Evolutionary conservation across 2,329 filamentous ascomycete species (phyloP).

Genomic region (Diatrype stigma): DNA sequence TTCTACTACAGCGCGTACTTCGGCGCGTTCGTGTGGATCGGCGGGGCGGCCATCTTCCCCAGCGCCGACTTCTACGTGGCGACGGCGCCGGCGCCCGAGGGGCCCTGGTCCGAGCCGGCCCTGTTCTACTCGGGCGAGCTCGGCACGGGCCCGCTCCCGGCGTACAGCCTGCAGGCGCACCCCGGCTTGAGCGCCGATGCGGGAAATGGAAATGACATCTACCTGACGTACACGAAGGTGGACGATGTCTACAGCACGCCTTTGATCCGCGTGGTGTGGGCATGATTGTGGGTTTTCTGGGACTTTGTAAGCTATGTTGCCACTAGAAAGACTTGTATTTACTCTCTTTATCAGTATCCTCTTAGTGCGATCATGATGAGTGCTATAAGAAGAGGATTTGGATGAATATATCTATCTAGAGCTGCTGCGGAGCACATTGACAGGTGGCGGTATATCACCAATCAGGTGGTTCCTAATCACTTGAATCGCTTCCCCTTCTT

Average conservation of each 20-base stretch:
- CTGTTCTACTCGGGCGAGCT: conserved; percentile 11
- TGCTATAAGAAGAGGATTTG: too few species aligned
- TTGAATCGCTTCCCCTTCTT: too few species aligned
- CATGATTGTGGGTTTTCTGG: too few species aligned
- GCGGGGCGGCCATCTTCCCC: conserved; percentile 3
- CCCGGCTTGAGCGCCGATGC: conserved; percentile 9
- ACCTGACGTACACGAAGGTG: conserved; percentile 15
- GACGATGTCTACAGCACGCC: conserved; percentile 12
- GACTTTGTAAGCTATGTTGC: too few species aligned
- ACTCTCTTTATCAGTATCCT: too few species aligned
- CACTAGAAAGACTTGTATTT: too few species aligned
- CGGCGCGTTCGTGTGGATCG: conserved; percentile 18
- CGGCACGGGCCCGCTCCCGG: conserved; percentile 6
- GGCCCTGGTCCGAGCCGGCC: conserved; percentile 12
- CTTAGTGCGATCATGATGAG: too few species aligned
- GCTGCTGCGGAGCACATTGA: too few species aligned
- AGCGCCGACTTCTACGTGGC: conserved; percentile 17
- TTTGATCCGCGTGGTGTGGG: conserved; percentile 13
- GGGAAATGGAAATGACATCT: conserved; percentile 13
- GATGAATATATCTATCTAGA: too few species aligned
- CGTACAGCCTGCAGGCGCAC: conserved; percentile 17
- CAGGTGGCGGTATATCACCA: too few species aligned
- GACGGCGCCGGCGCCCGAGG: conserved; percentile 12
- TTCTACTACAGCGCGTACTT: conserved; percentile 14
- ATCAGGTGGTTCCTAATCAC: too few species aligned